These are phyloP conservation scores for Magnaporthiopsis rhizophila DNA, from an alignment of 2,329 filamentous ascomycete species.

Conservation along the genomic window DNA sequence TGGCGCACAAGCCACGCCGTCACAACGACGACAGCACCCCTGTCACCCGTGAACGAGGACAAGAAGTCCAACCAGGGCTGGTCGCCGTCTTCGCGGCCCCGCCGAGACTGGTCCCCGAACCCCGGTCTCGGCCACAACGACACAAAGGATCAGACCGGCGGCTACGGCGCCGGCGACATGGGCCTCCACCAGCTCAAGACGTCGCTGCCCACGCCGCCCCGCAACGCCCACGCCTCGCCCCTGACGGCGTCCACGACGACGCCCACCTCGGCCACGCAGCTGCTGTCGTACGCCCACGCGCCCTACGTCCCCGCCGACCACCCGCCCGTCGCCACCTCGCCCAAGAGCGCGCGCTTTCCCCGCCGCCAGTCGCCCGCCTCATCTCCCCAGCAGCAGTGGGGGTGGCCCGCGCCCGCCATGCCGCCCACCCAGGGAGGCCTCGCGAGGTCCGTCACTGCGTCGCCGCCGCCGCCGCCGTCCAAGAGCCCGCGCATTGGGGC, in stretches of 20 bases:
- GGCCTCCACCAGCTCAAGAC: conserved; percentile 17
- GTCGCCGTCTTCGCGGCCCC: too few relatives aligned
- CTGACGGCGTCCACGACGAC: conserved; percentile 15
- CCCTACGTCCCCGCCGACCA: conserved; percentile 17
- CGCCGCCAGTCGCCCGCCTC: background rate
- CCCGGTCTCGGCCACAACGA: too few relatives aligned
- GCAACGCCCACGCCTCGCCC: conserved; percentile 8
- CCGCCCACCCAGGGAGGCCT: background rate
- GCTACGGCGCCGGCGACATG: too few relatives aligned
- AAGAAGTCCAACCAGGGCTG: too few relatives aligned
- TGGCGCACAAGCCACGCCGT: too few relatives aligned
- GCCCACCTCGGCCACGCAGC: conserved; percentile 16
- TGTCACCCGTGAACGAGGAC: too few relatives aligned
- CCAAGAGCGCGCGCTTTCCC: background rate
- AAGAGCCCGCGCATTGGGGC: conserved; percentile 14
- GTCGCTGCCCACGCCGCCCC: conserved; percentile 15
- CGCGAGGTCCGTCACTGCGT: background rate
- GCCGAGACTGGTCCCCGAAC: too few relatives aligned
- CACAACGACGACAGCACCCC: too few relatives aligned
- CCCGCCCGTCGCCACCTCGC: background rate
- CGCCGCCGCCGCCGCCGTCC: conserved; percentile 19
- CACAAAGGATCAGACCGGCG: background rate
- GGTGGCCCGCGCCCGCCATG: background rate
- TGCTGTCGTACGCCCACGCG: conserved; percentile 6
- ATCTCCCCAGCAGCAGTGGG: conserved; percentile 6